Conservation (phyloP, 805 yeast genomes). For the Candida sphagnicola region DNA sequence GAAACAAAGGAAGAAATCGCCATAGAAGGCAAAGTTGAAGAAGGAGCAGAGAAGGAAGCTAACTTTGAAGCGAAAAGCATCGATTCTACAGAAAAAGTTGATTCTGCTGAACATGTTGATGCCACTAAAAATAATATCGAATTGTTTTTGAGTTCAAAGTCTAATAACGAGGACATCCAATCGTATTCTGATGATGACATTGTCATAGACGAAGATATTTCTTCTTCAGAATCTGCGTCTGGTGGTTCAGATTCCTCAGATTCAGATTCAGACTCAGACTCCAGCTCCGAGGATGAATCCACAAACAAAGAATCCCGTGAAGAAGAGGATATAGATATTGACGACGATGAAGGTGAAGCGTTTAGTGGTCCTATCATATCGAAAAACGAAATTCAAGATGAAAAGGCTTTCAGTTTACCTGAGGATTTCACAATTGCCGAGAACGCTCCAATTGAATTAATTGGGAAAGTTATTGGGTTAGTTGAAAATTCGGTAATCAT, state of each 20-base stretch:
- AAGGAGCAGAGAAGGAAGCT: too few species aligned
- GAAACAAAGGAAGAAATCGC: too few species aligned
- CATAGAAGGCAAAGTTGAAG: too few species aligned
- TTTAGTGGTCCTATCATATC: slow-evolving; percentile 68
- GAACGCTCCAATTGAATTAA: slow-evolving; percentile 61
- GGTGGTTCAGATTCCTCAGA: slow-evolving; percentile 13
- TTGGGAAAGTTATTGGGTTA: slow-evolving; percentile 66
- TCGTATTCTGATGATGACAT: slow-evolving; percentile 28
- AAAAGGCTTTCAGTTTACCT: slow-evolving; percentile 64
- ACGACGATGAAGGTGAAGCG: slow-evolving; percentile 43
- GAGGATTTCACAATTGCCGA: slow-evolving; percentile 55
- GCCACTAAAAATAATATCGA: background rate
- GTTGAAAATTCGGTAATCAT: slow-evolving; percentile 73
- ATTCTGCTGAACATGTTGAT: background rate
- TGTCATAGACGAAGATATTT: slow-evolving; percentile 12
- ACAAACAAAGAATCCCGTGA: slow-evolving; percentile 60
- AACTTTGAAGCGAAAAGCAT: too few species aligned
- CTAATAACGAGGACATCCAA: slow-evolving; percentile 7
- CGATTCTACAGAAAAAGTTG: background rate
- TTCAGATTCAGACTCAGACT: slow-evolving; percentile 14
- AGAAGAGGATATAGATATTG: slow-evolving; percentile 27
- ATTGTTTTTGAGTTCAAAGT: background rate
- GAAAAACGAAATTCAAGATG: slow-evolving; percentile 71
- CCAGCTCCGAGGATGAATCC: slow-evolving; percentile 21
- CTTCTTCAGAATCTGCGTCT: slow-evolving; percentile 8